A percentile compares a stretch with the other conserved stretches of the same genome.
These are phyloP conservation scores for Aspergillus arachidicola DNA, from an alignment of 2,329 filamentous ascomycete genomes.

Conservation along the genomic window DNA sequence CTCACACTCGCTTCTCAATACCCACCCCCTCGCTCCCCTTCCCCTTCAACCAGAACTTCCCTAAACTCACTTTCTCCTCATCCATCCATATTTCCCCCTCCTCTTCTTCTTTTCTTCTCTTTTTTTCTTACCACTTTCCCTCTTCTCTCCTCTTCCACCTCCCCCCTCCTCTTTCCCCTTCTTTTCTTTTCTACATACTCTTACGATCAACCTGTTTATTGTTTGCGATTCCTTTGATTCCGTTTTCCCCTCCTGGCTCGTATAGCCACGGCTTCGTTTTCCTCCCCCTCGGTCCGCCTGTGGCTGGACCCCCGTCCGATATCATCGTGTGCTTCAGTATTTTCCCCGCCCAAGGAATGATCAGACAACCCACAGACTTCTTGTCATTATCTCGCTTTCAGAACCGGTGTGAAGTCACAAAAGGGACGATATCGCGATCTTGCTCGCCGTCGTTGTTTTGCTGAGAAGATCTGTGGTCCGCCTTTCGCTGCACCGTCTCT, in stretches of 20 bases:
- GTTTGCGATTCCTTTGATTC: constrained; percentile 22
- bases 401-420: constrained; percentile 46
- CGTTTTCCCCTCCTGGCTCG: constrained; percentile 7
- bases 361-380: constrained; percentile 43
- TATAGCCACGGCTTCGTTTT: constrained; percentile 15
- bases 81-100: constrained; percentile 19
- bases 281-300: constrained; percentile 35
- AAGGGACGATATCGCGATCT: constrained; percentile 41
- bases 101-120: constrained; percentile 19
- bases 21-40: constrained; percentile 22
- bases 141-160: constrained; percentile 17
- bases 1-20: constrained; percentile 18
- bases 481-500: constrained; percentile 19
- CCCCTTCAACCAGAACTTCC: constrained; percentile 24
- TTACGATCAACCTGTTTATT: constrained; percentile 17
- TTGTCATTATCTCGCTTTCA: constrained; percentile 45
- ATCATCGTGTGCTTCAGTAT: constrained; percentile 26
- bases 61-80: constrained; percentile 21
- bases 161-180: constrained; percentile 21
- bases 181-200: constrained; percentile 17
- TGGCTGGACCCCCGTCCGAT: constrained; percentile 41
- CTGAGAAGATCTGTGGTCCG: constrained; percentile 27
- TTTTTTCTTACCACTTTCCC: constrained; percentile 17
- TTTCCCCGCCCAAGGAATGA: constrained; percentile 46
- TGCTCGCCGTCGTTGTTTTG: constrained; percentile 29